Percentiles rank a stretch among this genome's conserved stretches.
Conservation (phyloP, 208 protist genomes). For the Trypanosoma vivax region DNA sequence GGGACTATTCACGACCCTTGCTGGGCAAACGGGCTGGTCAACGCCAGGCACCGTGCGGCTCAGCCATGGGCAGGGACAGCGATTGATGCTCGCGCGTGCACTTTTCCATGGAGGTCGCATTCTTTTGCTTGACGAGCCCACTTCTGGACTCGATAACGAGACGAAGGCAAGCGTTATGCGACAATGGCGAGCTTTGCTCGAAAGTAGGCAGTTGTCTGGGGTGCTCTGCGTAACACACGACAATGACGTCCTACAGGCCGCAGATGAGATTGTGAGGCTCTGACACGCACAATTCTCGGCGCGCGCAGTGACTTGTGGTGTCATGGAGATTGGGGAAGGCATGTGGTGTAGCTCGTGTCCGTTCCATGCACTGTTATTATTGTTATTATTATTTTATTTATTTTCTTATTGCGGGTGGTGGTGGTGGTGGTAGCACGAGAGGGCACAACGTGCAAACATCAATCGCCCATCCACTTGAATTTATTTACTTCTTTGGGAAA, state of each 20-base stretch:
- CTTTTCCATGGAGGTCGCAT: constrained; percentile 55
- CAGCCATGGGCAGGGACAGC: constrained; percentile 62
- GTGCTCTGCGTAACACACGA: constrained; percentile 69
- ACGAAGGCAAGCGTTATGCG: constrained; percentile 37
- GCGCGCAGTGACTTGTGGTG: neutral
- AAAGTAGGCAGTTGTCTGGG: constrained; percentile 24
- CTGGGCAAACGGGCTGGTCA: constrained; percentile 15
- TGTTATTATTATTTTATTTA: constrained; percentile 2
- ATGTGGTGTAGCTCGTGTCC: neutral
- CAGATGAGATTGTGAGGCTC: constrained; percentile 47
- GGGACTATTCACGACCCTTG: constrained; percentile 51
- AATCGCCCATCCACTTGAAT: no score
- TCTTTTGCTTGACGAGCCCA: constrained; percentile 77
- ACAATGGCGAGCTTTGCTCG: constrained; percentile 42
- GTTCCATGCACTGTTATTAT: neutral
- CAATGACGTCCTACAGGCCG: constrained; percentile 33
- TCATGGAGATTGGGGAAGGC: no score
- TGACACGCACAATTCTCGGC: neutral
- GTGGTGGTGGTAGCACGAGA: neutral
- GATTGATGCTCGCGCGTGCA: constrained; percentile 72
- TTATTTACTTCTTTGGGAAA: no score
- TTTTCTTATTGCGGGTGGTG: constrained; percentile 9
- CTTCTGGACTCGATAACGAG: constrained; percentile 49
- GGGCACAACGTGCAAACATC: no score
- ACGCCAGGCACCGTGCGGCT: constrained; percentile 39